phyloP scores from a whole-genome alignment of 2,329 filamentous ascomycete species.

The Nigrograna mackinnonii region DNA sequence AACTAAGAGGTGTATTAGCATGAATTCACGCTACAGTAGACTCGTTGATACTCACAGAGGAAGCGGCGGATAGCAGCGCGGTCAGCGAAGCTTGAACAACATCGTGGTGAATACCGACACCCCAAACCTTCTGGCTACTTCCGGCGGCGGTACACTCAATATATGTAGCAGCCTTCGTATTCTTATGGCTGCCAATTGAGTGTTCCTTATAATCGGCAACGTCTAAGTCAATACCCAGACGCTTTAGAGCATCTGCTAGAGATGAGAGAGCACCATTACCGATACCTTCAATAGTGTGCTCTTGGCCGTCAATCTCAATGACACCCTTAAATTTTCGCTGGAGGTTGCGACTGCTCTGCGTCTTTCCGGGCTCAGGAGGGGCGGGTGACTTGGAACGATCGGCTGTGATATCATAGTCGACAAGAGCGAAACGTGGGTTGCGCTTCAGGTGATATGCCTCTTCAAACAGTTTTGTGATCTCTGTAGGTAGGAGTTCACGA shows the following conservation, averaged over 20 bases:
- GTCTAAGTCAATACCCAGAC: conserved; percentile 82
- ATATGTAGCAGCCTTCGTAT: conserved; percentile 92
- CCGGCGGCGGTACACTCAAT: conserved; percentile 80
- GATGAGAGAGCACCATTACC: conserved; percentile 92
- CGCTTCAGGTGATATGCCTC: conserved; percentile 81
- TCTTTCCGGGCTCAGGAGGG: conserved; percentile 69
- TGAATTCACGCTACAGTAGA: background rate
- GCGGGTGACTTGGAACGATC: conserved; percentile 79
- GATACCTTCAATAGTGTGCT: conserved; percentile 76
- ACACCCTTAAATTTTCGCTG: conserved; percentile 84
- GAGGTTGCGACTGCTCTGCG: conserved; percentile 75
- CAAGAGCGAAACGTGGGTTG: conserved; percentile 81
- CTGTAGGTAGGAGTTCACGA: conserved; percentile 79
- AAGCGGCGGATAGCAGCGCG: conserved; percentile 82
- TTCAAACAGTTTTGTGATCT: conserved; percentile 89
- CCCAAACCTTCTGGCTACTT: conserved; percentile 78
- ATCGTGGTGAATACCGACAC: conserved; percentile 89
- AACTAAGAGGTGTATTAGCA: conserved; percentile 57
- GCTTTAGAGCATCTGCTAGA: conserved; percentile 77
- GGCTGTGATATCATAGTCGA: conserved; percentile 89
- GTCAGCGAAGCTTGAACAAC: conserved; percentile 88
- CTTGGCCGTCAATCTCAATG: conserved; percentile 77
- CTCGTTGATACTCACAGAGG: conserved; percentile 66
- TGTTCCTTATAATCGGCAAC: conserved; percentile 97
- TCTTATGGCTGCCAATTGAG: conserved; percentile 77